phyloP scores from a whole-genome alignment of 345 rosid species.

The Schrenkiella parvula region DNA sequence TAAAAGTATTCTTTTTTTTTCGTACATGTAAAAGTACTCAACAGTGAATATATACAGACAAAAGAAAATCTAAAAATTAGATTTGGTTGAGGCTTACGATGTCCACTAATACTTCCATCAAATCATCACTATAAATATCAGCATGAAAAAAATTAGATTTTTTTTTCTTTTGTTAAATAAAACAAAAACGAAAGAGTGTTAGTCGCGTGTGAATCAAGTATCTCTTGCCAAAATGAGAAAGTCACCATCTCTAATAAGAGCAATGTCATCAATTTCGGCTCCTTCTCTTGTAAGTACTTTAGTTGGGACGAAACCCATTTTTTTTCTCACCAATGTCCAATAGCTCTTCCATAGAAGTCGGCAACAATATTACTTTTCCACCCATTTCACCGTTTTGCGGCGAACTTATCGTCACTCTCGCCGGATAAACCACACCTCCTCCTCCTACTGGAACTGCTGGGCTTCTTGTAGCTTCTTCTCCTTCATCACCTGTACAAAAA shows the following conservation, averaged over 20 bases:
- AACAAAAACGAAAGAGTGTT: background rate
- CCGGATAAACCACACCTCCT: conserved; percentile 17
- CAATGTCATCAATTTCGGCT: conserved; percentile 72
- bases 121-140: background rate
- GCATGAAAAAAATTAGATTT: background rate
- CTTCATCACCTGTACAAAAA: conserved; percentile 24
- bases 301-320: conserved; percentile 42
- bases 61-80: background rate
- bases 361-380: conserved; percentile 54
- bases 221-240: conserved; percentile 50
- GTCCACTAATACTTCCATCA: background rate
- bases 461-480: conserved; percentile 11
- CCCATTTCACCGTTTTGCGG: conserved; percentile 39
- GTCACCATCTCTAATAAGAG: conserved; percentile 77
- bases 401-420: conserved; percentile 62
- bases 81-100: background rate
- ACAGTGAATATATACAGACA: background rate
- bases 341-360: conserved; percentile 58
- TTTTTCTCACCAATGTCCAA: conserved; percentile 48
- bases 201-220: conserved; percentile 22
- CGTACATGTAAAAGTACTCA: background rate
- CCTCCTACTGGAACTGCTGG: background rate
- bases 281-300: conserved; percentile 58
- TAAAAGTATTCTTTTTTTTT: background rate
- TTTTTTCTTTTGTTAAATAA: background rate